Conservation (phyloP, 345 rosid species). For the Lenwebbia sp. region DNA sequence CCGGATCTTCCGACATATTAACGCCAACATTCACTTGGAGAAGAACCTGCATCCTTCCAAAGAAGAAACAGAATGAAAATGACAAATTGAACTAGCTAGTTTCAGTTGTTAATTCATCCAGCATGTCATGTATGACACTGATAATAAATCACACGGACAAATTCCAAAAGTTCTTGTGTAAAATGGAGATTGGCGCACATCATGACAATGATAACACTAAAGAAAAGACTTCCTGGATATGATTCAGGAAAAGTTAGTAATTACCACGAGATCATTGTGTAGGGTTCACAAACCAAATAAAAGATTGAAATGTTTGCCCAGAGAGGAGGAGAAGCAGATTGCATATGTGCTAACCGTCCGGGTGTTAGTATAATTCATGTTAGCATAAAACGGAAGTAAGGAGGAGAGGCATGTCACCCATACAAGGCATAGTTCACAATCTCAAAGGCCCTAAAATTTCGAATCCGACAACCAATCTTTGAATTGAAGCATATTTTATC, state of each 20-base stretch:
- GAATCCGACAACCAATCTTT: neutral
- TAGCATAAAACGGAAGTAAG: neutral
- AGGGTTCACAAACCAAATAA: neutral
- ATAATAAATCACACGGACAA: neutral
- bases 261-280: neutral
- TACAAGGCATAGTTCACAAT: neutral
- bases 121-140: neutral
- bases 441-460: neutral
- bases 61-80: constrained; percentile 50
- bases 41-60: constrained; percentile 97
- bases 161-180: neutral
- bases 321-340: neutral
- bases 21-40: constrained; percentile 80
- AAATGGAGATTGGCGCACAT: neutral
- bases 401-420: neutral
- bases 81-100: constrained; percentile 4
- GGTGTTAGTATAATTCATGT: neutral
- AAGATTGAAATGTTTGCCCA: neutral
- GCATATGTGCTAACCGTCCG: neutral
- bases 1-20: constrained; percentile 61
- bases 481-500: neutral
- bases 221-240: neutral
- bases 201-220: neutral
- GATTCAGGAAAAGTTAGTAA: neutral
- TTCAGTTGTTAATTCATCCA: neutral